Base-by-base conservation (phyloP, 2,329 filamentous ascomycete species). In the Microsporum audouinii region DNA sequence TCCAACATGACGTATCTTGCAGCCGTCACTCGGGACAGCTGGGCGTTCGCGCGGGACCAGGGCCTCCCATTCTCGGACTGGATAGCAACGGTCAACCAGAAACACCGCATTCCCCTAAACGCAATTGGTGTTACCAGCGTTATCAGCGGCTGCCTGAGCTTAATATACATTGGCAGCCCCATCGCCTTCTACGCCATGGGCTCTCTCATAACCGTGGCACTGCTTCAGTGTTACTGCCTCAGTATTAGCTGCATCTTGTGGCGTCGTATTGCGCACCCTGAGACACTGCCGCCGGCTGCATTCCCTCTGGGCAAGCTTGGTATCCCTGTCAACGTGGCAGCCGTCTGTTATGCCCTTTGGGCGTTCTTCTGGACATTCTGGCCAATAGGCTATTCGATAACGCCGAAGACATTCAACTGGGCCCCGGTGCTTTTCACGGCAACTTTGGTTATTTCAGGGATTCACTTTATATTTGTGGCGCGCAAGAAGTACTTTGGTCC, bases 151-250 rank as follows among this genome's bases (percentile, higher is more conserved):
- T 68, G 79, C 2, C 68, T 80, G 5, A 75, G 75, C 0, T 68
- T 80, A 5, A 81, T 82, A 69, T 80, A 80, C 67, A 78, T 82
- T 49, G 79, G 78, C 27, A 80, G 77, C 4, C 65, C 72, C 3
- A 73, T 76, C 4, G 80, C 80, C 5, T 80, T 82, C 68, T 78
- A 80, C 65, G 78, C 77, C 59, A 79, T 82, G 59, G 75, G 77
- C 14, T 80, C 78, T 0, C 72, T 83, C 0, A 75, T 75, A 10
- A 72, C 78, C 38, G 76, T 74, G 2, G 76, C 77, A 0, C 71
- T 81, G 6, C 73, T 82, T 57, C 76, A 73, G 58, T 80, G 56
- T n/a, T 62, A 62, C 31, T 60, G 68, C 81, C 4, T 70, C 80
- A 57, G 45, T 31, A 62, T 62, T 49, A 43, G 57, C 2, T 62